Conservation (phyloP, 2,329 filamentous ascomycete species). For the Coniella lustricola region DNA sequence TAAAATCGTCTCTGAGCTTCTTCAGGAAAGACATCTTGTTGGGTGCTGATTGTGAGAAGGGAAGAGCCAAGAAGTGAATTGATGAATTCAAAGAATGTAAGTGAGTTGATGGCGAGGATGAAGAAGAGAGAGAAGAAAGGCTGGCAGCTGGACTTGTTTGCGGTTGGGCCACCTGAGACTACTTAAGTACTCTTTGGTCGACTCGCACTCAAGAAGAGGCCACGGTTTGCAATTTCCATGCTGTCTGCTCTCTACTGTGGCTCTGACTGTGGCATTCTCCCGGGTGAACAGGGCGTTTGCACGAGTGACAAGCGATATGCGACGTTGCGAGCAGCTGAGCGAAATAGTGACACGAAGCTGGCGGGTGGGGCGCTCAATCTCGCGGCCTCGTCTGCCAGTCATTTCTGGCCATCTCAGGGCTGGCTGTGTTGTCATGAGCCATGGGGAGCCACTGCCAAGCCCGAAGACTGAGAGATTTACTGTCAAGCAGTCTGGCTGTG, state of each 20-base stretch:
- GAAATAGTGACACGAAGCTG: conserved; percentile 1
- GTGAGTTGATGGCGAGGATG: too few species aligned
- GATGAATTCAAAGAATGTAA: neutral
- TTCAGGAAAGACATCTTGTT: conserved; percentile 29
- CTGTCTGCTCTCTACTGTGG: neutral
- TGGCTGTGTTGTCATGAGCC: too few species aligned
- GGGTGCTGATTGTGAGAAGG: neutral
- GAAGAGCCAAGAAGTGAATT: too few species aligned
- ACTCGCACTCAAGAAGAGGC: too few species aligned
- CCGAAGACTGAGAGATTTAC: neutral
- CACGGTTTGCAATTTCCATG: neutral
- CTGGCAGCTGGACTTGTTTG: neutral
- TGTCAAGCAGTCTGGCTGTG: neutral
- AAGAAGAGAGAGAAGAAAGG: neutral
- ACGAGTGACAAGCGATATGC: neutral
- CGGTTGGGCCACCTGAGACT: too few species aligned
- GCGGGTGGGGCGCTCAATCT: conserved; percentile 10
- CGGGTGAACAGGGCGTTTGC: neutral
- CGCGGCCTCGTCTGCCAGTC: neutral
- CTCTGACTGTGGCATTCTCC: neutral
- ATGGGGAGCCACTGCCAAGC: conserved; percentile 1
- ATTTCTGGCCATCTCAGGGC: neutral
- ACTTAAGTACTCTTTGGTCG: too few species aligned
- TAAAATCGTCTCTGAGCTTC: conserved; percentile 30
- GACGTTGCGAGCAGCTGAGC: neutral